These are phyloP conservation scores for Ustilago loliicola DNA, from an alignment of 1,284 basidiomycete genomes.

Conservation along the genomic window DNA sequence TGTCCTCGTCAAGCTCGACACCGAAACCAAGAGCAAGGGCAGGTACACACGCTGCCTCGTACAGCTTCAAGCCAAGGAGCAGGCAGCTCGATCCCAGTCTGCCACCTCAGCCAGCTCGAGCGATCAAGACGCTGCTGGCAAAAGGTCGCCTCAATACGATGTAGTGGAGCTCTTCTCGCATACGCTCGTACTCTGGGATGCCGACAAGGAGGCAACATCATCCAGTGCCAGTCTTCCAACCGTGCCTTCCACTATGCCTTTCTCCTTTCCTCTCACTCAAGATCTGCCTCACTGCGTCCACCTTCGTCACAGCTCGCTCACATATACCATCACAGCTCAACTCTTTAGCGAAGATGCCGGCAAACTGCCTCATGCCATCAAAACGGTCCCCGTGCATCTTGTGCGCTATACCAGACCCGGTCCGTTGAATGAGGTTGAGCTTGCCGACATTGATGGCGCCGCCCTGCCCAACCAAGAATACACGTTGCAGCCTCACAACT, in stretches of 20 bases:
- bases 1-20: constrained; percentile 65
- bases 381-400: constrained; percentile 57
- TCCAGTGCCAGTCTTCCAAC: constrained; percentile 32
- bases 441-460: constrained; percentile 32
- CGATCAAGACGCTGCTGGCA: constrained; percentile 4
- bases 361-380: constrained; percentile 36
- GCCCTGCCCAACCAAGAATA: constrained; percentile 32
- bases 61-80: constrained; percentile 33
- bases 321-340: constrained; percentile 58
- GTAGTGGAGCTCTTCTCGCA: constrained; percentile 58
- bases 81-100: background rate
- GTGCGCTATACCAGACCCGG: constrained; percentile 61
- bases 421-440: constrained; percentile 35
- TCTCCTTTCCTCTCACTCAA: constrained; percentile 61
- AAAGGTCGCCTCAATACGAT: background rate
- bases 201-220: constrained; percentile 20
- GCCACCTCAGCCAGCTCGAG: background rate
- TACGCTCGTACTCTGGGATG: constrained; percentile 55
- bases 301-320: constrained; percentile 53
- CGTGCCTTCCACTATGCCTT: constrained; percentile 60
- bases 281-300: constrained; percentile 69
- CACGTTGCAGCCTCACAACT: constrained; percentile 53
- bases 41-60: constrained; percentile 39
- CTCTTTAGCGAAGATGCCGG: constrained; percentile 42
- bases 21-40: constrained; percentile 31